Evolutionary conservation across 306 rosid genomes (phyloP), one percentile per base, ranked within the genome.

Genomic region (Fragaria nilgerrensis): DNA sequence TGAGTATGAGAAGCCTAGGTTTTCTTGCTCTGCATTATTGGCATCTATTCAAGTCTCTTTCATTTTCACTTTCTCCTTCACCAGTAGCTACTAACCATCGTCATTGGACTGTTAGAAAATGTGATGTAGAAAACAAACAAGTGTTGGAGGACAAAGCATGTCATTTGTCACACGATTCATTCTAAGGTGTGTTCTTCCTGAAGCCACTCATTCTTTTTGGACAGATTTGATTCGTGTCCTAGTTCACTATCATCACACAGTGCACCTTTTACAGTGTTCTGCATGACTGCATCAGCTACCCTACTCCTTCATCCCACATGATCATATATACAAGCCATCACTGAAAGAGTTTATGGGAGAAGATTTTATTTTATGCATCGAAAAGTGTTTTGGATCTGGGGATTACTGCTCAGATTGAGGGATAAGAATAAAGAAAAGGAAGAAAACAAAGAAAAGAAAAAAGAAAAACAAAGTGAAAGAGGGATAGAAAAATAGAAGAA

Each of bases 181-280:
- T 41, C 19, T 27, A 23, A 47, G 32, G 43, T 20, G 53, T 34
- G 65, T 15, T 70, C 45, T 41, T 32, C 13, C 34, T 27, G 29
- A 59, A 25, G 59, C 43, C 70, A 67, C 70, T 43, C 61, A 1
- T 20, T 52, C 43, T 45, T 56, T 53, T 34, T 67, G 55, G 79
- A 74, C 23, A 36, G 37, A n/a, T 9, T 12, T 12, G 43, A 58
- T 69, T 68, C 59, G 67, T 10, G 9, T 17, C 61, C 8, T 20
- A 61, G 32, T 75, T 50, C 37, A 63, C 68, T 74, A 75, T 62
- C 77, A 62, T 62, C 80, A 62, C 7, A 20, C 16, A 8, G 14
- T 7, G 70, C 3, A 1, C 2, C 7, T 52, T 41, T 13, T 53
- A 2, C 17, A 41, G 32, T 27, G 71, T 68, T 68, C 4, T 63